Evolutionary conservation across 768 basidiomycete species (phyloP).

Genomic region (Hysterangium stoloniferum): DNA sequence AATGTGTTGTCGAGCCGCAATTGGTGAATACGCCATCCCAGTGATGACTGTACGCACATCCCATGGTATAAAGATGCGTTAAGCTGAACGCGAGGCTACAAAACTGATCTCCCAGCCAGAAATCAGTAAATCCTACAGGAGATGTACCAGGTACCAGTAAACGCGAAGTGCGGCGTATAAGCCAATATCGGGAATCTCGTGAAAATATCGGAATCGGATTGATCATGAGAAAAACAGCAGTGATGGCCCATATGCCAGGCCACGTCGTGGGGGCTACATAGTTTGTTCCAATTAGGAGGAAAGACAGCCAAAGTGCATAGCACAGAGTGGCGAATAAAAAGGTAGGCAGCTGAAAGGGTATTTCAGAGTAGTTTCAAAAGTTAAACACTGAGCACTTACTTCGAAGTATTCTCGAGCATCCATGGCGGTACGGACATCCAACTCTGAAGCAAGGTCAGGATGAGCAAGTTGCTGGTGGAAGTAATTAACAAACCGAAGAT

Average conservation of each 20-base stretch:
- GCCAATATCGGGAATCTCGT: constrained; percentile 71
- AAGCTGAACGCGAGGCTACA: constrained; percentile 74
- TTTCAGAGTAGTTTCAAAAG: constrained; percentile 1
- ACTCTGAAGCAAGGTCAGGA: constrained; percentile 36
- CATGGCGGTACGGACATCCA: constrained; percentile 61
- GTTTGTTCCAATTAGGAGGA: constrained; percentile 48
- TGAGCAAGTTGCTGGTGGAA: constrained; percentile 1
- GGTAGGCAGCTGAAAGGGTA: constrained; percentile 57
- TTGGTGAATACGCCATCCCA: constrained; percentile 42
- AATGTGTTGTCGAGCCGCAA: constrained; percentile 37
- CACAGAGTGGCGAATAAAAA: constrained; percentile 66
- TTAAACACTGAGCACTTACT: constrained; percentile 24
- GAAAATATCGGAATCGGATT: constrained; percentile 69
- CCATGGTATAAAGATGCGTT: constrained; percentile 64
- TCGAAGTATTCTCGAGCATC: constrained; percentile 77
- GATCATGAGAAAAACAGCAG: constrained; percentile 50
- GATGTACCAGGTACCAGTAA: constrained; percentile 62
- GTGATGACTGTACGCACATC: constrained; percentile 58
- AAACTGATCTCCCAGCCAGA: constrained; percentile 87
- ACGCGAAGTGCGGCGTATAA: constrained; percentile 53
- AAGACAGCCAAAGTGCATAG: constrained; percentile 82
- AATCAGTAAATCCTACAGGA: constrained; percentile 79
- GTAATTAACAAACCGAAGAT: constrained; percentile 59
- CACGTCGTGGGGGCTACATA: constrained; percentile 62
- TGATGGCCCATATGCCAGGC: constrained; percentile 75